phyloP scores from a whole-genome alignment of 495 filamentous ascomycete genomes.

The Trichoderma asperelloides region DNA sequence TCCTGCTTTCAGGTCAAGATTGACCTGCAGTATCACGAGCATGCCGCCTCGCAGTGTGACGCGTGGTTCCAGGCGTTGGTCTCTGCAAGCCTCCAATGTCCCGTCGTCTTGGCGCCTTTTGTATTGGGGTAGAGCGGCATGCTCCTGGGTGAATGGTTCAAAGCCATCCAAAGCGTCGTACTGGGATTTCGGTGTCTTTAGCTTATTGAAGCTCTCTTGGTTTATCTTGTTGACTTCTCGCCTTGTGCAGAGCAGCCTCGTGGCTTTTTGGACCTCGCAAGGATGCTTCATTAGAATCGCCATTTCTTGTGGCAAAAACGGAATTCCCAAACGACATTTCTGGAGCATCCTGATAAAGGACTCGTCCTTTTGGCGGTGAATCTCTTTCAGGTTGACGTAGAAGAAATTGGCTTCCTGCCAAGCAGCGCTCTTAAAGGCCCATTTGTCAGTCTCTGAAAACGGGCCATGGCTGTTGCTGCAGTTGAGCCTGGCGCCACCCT shows the following conservation, averaged over 20 bases:
- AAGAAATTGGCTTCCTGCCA: constrained; percentile 32
- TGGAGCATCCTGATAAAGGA: constrained; percentile 43
- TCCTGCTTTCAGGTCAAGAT: constrained; percentile 59
- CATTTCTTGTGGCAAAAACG: constrained; percentile 26
- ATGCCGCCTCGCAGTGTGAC: constrained; percentile 74
- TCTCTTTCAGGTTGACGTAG: constrained; percentile 34
- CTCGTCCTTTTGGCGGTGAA: constrained; percentile 45
- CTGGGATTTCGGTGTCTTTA: constrained; percentile 29
- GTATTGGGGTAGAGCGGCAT: not conserved
- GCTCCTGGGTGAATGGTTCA: not conserved
- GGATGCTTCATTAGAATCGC: constrained; percentile 37
- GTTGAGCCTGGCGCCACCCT: constrained; percentile 60
- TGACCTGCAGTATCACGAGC: constrained; percentile 91
- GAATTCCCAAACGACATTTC: constrained; percentile 37
- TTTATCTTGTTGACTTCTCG: constrained; percentile 34
- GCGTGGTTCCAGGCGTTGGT: constrained; percentile 41
- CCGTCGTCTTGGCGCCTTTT: constrained; percentile 50
- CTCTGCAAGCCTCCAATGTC: constrained; percentile 53
- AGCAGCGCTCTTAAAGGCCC: constrained; percentile 27
- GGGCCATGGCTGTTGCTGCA: constrained; percentile 19
- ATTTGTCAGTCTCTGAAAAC: constrained; percentile 30
- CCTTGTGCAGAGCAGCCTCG: constrained; percentile 36
- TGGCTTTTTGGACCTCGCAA: constrained; percentile 32
- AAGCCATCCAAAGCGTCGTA: constrained; percentile 77
- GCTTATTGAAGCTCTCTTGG: constrained; percentile 23